Evolutionary conservation across 495 filamentous ascomycete species (phyloP).

Genomic region (Hypoxylon perforatum): DNA sequence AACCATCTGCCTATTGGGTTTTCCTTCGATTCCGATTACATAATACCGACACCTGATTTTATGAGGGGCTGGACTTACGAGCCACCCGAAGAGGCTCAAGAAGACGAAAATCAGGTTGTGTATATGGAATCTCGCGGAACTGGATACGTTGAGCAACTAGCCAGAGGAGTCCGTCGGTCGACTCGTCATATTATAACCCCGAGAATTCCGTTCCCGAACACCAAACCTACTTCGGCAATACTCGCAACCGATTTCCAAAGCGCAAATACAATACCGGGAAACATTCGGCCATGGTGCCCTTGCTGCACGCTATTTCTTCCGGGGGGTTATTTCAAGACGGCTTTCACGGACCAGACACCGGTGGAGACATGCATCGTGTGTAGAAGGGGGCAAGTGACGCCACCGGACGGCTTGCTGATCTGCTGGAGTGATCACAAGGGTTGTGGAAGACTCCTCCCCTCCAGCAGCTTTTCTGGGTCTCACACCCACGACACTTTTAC

Average conservation of each 20-base stretch:
- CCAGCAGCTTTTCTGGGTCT: conserved; percentile 1
- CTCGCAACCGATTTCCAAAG: conserved; percentile 25
- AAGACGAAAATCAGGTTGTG: background rate
- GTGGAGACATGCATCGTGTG: conserved; percentile 27
- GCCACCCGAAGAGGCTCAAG: background rate
- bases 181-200: conserved; percentile 2
- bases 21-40: background rate
- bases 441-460: conserved; percentile 29
- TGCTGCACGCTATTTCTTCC: conserved; percentile 6
- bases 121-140: background rate
- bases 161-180: conserved; percentile 6
- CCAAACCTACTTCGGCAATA: conserved; percentile 4
- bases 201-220: conserved; percentile 10
- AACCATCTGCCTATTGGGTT: conserved; percentile 22
- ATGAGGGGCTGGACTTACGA: conserved; percentile 10
- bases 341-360: background rate
- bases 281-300: conserved; percentile 18
- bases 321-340: background rate
- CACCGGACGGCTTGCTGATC: background rate
- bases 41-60: conserved; percentile 13
- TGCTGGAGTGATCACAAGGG: conserved; percentile 24
- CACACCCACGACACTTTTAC: conserved; percentile 1
- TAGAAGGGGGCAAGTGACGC: background rate
- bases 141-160: conserved; percentile 1
- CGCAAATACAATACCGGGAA: conserved; percentile 3